phyloP scores from a whole-genome alignment of 257 asterid species.

The Gentiana straminea region DNA sequence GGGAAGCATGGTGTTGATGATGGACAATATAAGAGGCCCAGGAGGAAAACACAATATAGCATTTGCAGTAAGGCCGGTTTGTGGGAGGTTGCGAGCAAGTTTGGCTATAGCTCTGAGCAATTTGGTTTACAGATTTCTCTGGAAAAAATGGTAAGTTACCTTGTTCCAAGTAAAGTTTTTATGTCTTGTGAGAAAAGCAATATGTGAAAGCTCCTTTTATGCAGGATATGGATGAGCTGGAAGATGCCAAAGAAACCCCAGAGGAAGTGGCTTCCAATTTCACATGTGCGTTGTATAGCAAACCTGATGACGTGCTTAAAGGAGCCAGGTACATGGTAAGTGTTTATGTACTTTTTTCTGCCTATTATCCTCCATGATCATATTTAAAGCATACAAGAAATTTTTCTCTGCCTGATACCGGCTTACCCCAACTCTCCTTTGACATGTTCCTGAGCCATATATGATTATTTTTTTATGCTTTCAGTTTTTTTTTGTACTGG shows the following conservation, averaged over 20 bases:
- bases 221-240: constrained; percentile 86
- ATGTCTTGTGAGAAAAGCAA: neutral
- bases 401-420: no score
- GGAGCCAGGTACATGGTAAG: constrained; percentile 99
- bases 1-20: constrained; percentile 48
- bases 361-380: neutral
- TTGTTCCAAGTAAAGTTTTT: neutral
- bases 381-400: neutral
- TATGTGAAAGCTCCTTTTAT: constrained; percentile 1
- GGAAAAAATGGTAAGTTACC: constrained; percentile 49
- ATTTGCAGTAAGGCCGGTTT: constrained; percentile 62
- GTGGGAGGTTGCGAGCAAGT: constrained; percentile 91
- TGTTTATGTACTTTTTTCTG: constrained; percentile 2
- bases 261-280: constrained; percentile 90
- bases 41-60: constrained; percentile 63
- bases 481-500: no score
- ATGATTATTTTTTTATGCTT: no score
- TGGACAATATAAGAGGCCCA: constrained; percentile 94
- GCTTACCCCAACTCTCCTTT: no score
- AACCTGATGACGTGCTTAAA: constrained; percentile 79
- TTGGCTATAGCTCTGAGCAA: constrained; percentile 93
- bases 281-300: constrained; percentile 70
- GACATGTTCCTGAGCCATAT: no score
- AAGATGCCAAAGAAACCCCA: constrained; percentile 95
- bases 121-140: constrained; percentile 78